These are phyloP conservation scores for Pistacia atlantica DNA, from an alignment of 345 rosid species.

Conservation along the genomic window DNA sequence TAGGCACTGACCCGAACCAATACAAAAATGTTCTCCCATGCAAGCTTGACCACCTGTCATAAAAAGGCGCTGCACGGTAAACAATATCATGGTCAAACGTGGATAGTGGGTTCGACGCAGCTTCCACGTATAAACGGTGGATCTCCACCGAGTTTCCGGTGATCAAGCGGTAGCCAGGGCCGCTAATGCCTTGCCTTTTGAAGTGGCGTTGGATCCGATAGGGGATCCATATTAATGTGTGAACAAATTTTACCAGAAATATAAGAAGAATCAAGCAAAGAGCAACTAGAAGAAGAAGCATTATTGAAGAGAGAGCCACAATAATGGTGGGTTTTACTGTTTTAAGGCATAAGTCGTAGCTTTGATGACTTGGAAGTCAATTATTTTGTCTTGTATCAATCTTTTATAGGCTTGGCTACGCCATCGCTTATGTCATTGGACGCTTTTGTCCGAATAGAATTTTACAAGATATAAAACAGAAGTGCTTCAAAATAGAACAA, in stretches of 20 bases:
- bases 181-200: conserved; percentile 43
- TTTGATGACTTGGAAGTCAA: too few species aligned
- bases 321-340: too few species aligned
- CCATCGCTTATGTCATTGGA: too few species aligned
- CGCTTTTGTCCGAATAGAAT: too few species aligned
- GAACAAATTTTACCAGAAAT: conserved; percentile 34
- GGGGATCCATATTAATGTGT: conserved; percentile 55
- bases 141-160: conserved; percentile 66
- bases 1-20: conserved; percentile 78
- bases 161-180: conserved; percentile 62
- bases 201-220: conserved; percentile 60
- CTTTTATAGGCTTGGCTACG: too few species aligned
- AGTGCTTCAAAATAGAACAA: too few species aligned
- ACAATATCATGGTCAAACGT: conserved; percentile 41
- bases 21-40: conserved; percentile 64
- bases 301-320: not conserved
- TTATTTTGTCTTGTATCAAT: too few species aligned
- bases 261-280: conserved; percentile 24
- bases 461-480: too few species aligned
- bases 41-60: conserved; percentile 52
- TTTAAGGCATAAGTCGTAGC: too few species aligned
- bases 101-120: conserved; percentile 41
- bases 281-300: conserved; percentile 25
- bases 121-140: conserved; percentile 38
- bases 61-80: conserved; percentile 53